Evolutionary conservation across 2,329 filamentous ascomycete species (phyloP), one percentile per base, ranked within the genome.

Genomic region (Talaromyces sp.): DNA sequence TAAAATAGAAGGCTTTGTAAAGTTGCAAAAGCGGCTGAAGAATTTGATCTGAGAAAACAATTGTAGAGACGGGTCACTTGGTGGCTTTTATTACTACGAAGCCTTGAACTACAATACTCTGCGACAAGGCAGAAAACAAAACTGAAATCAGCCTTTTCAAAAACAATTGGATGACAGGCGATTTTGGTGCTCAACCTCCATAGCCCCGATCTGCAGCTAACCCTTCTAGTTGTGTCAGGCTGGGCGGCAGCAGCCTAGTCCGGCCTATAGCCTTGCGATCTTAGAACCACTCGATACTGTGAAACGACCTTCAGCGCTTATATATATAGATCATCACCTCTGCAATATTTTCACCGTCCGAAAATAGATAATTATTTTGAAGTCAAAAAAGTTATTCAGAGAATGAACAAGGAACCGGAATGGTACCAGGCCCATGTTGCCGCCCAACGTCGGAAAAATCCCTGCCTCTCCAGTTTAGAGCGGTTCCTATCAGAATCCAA

Each of bases 371-470:
- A 40, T 6, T n/a, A 40, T 27, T 47, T 47, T 27, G 44, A 47
- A 2, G 8, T 27, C 23, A 27, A 27, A 9, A 47, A 10, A 47
- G 4, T 8, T 36, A 47, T 3, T 4, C 8, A 27, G 23, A 18
- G 14, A 16, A 53, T 53, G 44, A 28, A 23, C 56, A 58, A 36
- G n/a, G 23, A 44, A 51, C 40, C 18, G 42, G 27, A 36, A 1
- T 31, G 10, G n/a, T 58, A 51, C 10, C 40, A 52, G 44, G 44
- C 42, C 8, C 18, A 58, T 27, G 44, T 58, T 34, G 56, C 42
- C 44, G 56, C 56, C 16, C 56, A 58, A 33, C 28, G 42, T 27
- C 56, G 31, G 7, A 51, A 58, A 23, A 58, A 58, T 36, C 56
- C 56, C n/a, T 58, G 42, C 16, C 47, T 51, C 44, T 31, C 56